These are phyloP conservation scores for Hypericum androsaemum DNA, from an alignment of 345 rosid species.

Conservation along the genomic window DNA sequence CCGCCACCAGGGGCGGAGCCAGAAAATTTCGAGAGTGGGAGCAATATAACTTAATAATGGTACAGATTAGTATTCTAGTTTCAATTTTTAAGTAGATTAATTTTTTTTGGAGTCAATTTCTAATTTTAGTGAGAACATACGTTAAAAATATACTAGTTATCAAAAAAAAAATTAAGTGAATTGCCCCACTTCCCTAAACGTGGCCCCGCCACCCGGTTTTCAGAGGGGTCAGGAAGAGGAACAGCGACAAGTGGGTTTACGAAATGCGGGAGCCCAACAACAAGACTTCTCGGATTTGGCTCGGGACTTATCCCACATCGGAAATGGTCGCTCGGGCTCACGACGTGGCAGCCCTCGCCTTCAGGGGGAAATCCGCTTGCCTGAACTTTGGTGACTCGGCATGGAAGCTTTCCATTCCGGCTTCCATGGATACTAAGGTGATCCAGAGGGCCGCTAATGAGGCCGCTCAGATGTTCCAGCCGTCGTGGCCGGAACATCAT, in stretches of 20 bases:
- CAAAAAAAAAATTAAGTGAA: too few relatives aligned
- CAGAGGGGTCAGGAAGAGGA: slow-evolving; percentile 52
- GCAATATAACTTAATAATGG: too few relatives aligned
- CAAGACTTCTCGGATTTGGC: slow-evolving; percentile 51
- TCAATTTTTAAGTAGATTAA: too few relatives aligned
- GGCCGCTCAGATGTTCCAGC: slow-evolving; percentile 49
- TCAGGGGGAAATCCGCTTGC: slow-evolving; percentile 57
- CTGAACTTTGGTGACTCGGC: slow-evolving; percentile 64
- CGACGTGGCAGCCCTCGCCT: slow-evolving; percentile 60
- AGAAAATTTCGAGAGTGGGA: too few relatives aligned
- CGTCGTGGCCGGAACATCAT: slow-evolving; percentile 7
- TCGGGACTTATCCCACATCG: slow-evolving; percentile 61
- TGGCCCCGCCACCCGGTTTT: slow-evolving; percentile 68
- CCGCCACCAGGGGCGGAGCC: slow-evolving; percentile 63
- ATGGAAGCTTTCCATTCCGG: slow-evolving; percentile 49
- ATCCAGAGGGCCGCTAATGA: slow-evolving; percentile 38
- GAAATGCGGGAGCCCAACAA: slow-evolving; percentile 53
- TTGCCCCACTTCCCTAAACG: too few relatives aligned
- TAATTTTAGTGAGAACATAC: too few relatives aligned
- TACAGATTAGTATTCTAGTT: too few relatives aligned
- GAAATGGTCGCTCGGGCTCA: slow-evolving; percentile 83
- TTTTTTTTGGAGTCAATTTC: too few relatives aligned
- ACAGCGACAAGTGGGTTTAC: slow-evolving; percentile 63
- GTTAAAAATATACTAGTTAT: too few relatives aligned
- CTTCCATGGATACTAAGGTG: slow-evolving; percentile 30